A percentile compares a stretch with the other conserved stretches of the same genome.
phyloP scores from a whole-genome alignment of 768 basidiomycete genomes.

The Boletus edulis region DNA sequence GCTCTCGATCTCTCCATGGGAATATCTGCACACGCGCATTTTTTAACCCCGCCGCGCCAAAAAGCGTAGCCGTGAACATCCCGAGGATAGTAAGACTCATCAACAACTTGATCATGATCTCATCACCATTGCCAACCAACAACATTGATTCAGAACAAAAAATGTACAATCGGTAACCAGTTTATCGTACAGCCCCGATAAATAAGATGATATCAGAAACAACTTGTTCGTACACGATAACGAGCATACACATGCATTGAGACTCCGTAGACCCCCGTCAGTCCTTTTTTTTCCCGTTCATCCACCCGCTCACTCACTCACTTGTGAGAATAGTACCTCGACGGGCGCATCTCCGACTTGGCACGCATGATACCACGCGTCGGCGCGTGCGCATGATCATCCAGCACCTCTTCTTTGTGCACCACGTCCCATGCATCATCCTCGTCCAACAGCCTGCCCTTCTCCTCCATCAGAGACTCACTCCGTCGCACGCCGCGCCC shows the following conservation, averaged over 20 bases:
- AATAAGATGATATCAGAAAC: not conserved
- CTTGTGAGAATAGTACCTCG: constrained; percentile 15
- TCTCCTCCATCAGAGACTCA: constrained; percentile 18
- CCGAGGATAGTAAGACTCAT: too few species aligned
- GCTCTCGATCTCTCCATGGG: too few species aligned
- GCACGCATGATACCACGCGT: constrained; percentile 11
- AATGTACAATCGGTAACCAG: not conserved
- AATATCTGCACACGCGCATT: too few species aligned
- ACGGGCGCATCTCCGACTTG: constrained; percentile 27
- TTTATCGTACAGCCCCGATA: constrained; percentile 7
- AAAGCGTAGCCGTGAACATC: too few species aligned
- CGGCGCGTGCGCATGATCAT: not conserved
- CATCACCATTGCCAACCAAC: too few species aligned
- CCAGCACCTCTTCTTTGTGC: constrained; percentile 4
- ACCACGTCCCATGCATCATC: constrained; percentile 18
- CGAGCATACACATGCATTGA: too few species aligned
- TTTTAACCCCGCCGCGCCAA: too few species aligned
- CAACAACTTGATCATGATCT: too few species aligned
- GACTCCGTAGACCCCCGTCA: not conserved
- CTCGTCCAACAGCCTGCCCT: constrained; percentile 14
- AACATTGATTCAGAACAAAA: not conserved
- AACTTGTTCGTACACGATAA: not conserved
- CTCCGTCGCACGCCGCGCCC: constrained; percentile 7
- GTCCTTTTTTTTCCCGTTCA: not conserved
- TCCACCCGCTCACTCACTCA: constrained; percentile 1